Conservation (phyloP, 768 basidiomycete species). For the Russula sp. region DNA sequence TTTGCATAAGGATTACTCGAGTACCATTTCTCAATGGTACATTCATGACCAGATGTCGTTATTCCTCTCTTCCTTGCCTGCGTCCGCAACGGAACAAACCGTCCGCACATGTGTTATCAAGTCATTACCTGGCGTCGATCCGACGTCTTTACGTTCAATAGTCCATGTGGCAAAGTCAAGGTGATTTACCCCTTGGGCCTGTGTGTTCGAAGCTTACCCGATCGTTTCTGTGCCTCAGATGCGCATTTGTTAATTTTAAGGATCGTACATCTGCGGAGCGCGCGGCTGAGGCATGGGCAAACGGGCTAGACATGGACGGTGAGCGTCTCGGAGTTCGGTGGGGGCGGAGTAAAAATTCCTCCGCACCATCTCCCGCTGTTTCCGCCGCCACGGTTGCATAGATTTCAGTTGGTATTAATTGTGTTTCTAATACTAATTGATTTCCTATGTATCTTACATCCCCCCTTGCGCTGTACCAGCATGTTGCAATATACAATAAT, state of each 20-base stretch:
- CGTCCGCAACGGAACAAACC: constrained; percentile 64
- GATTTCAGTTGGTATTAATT: constrained; percentile 1
- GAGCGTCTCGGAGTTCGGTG: constrained; percentile 75
- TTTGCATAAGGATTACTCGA: neutral
- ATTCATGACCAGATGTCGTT: constrained; percentile 62
- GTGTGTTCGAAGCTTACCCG: neutral
- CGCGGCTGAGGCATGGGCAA: constrained; percentile 87
- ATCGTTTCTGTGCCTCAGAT: constrained; percentile 45
- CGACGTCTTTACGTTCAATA: constrained; percentile 72
- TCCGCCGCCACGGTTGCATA: neutral
- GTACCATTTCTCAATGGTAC: constrained; percentile 16
- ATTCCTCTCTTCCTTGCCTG: constrained; percentile 76
- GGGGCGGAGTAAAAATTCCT: constrained; percentile 65
- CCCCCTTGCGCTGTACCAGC: neutral
- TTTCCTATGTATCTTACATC: constrained; percentile 17
- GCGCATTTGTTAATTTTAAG: constrained; percentile 95
- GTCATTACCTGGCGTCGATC: constrained; percentile 61
- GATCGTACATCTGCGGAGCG: constrained; percentile 78
- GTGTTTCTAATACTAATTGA: constrained; percentile 5
- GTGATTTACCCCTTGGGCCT: constrained; percentile 37
- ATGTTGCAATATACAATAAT: constrained; percentile 12
- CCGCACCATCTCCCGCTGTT: neutral
- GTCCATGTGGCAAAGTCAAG: constrained; percentile 82
- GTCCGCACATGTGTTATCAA: constrained; percentile 69
- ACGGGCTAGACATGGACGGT: constrained; percentile 83